Percentiles rank a stretch among this genome's conserved stretches.
These are phyloP conservation scores for Tulasnella sp. DNA, from an alignment of 768 basidiomycete species.

Conservation along the genomic window DNA sequence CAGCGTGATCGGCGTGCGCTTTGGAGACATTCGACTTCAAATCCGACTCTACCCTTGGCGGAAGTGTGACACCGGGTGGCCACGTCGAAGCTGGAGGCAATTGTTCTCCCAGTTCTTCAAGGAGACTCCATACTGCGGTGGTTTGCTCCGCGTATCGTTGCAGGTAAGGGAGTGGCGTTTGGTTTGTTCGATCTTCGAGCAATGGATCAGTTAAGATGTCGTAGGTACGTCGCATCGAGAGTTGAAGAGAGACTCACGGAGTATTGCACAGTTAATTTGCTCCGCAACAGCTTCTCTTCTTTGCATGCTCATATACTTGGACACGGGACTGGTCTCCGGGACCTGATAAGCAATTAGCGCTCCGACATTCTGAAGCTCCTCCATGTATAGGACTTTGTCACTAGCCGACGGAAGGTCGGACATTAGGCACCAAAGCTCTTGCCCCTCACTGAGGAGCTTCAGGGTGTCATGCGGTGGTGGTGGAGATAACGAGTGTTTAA, in stretches of 20 bases:
- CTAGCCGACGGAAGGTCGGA: slow-evolving; percentile 41
- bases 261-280: slow-evolving; percentile 76
- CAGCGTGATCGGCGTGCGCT: not conserved
- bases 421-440: slow-evolving; percentile 56
- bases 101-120: not conserved
- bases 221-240: not conserved
- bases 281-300: slow-evolving; percentile 75
- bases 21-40: not conserved
- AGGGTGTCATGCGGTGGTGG: not conserved
- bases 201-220: not conserved
- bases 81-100: not conserved
- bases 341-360: slow-evolving; percentile 74
- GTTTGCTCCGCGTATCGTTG: slow-evolving; percentile 14
- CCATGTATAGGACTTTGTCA: slow-evolving; percentile 50
- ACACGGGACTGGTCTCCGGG: slow-evolving; percentile 65
- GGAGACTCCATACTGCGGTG: not conserved
- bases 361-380: slow-evolving; percentile 63
- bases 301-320: slow-evolving; percentile 62
- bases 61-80: not conserved
- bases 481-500: not conserved
- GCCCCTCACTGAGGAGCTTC: slow-evolving; percentile 42
- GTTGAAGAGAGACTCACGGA: slow-evolving; percentile 43
- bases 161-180: slow-evolving; percentile 8
- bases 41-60: not conserved
- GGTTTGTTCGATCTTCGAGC: not conserved